Evolutionary conservation across 2,329 filamentous ascomycete species (phyloP).

Genomic region (Sclerotinia spermophila): DNA sequence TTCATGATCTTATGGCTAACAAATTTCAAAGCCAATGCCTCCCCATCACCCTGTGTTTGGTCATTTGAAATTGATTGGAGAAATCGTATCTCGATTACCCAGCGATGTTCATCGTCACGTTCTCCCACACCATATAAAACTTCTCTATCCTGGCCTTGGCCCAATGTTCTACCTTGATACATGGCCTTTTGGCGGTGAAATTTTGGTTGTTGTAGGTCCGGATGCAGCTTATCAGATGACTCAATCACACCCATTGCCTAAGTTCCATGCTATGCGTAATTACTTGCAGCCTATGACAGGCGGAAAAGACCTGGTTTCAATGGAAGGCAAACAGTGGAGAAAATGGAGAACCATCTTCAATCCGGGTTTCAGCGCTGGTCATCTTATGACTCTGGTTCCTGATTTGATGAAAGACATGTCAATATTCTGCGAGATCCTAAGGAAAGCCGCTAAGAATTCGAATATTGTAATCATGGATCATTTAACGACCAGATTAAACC

Average conservation of each 20-base stretch:
- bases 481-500: background rate
- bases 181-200: background rate
- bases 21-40: background rate
- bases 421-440: background rate
- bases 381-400: conserved; percentile 6
- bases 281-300: background rate
- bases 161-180: background rate
- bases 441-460: background rate
- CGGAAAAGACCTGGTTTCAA: background rate
- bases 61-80: background rate
- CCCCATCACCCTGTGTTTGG: background rate
- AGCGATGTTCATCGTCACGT: background rate
- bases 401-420: background rate
- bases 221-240: background rate
- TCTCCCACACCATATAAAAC: background rate
- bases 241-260: background rate
- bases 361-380: background rate
- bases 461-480: background rate
- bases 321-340: background rate
- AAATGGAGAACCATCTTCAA: conserved; percentile 1
- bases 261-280: background rate
- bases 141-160: background rate
- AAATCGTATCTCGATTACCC: background rate
- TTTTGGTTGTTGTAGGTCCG: background rate
- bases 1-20: background rate